These are phyloP conservation scores for Epicoccum sorghinum DNA, from an alignment of 2,329 filamentous ascomycete species.

Conservation along the genomic window DNA sequence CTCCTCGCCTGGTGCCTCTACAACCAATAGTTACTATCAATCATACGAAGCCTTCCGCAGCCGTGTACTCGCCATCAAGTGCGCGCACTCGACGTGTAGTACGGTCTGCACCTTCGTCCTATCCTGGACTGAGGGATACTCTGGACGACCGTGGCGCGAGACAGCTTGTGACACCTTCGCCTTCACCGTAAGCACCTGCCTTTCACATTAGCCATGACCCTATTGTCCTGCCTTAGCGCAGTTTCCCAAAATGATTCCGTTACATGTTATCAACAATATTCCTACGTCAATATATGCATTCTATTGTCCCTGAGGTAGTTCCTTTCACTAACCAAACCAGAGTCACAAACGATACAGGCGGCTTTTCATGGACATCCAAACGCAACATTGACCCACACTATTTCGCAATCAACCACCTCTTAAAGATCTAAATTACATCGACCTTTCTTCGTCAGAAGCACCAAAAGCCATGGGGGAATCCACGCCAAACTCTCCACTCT, in stretches of 20 bases:
- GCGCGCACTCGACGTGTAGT: neutral
- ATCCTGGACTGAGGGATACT: too few species aligned
- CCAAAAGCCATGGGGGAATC: neutral
- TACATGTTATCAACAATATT: neutral
- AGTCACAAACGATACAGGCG: neutral
- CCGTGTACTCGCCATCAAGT: neutral
- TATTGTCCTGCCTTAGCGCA: too few species aligned
- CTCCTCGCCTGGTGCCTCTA: neutral
- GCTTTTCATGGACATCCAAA: neutral
- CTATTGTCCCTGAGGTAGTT: too few species aligned
- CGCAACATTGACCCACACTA: neutral
- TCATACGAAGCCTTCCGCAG: too few species aligned
- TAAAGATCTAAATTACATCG: neutral
- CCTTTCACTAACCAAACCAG: conserved; percentile 5
- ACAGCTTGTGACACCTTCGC: too few species aligned
- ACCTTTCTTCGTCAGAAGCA: neutral
- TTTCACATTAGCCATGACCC: too few species aligned
- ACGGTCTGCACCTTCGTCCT: too few species aligned
- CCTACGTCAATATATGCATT: neutral
- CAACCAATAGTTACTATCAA: too few species aligned
- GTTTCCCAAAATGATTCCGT: too few species aligned
- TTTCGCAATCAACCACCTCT: neutral
- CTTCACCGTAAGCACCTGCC: too few species aligned
- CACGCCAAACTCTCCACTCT: neutral
- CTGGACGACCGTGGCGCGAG: too few species aligned